These are phyloP conservation scores for Chloroidium sp. DNA, from an alignment of 163 green algal species.

Conservation along the genomic window DNA sequence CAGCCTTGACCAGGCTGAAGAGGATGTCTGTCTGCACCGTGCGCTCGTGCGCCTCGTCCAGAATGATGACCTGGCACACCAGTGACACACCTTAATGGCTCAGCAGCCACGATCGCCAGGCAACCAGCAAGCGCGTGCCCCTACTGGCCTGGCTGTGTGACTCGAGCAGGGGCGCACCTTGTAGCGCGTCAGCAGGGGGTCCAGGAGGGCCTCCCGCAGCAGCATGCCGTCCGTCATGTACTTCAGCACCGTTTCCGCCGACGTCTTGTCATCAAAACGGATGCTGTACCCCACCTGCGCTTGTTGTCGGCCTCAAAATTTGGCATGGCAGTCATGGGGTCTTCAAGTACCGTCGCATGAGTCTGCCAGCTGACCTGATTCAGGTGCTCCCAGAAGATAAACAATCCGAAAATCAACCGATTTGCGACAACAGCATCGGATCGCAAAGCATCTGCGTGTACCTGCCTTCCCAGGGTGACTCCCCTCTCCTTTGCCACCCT, in stretches of 20 bases:
- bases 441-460: conserved; percentile 12
- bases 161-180: conserved; percentile 1
- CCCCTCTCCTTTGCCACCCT: conserved; percentile 80
- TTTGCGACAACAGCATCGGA: neutral
- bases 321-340: neutral
- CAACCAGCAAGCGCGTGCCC: too few species aligned
- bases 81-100: neutral
- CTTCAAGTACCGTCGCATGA: too few species aligned
- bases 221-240: conserved; percentile 73
- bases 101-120: too few species aligned
- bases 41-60: conserved; percentile 91
- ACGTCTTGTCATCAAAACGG: conserved; percentile 77
- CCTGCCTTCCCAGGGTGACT: conserved; percentile 50
- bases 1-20: conserved; percentile 75
- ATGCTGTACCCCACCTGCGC: conserved; percentile 75
- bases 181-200: conserved; percentile 25
- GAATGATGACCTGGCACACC: conserved; percentile 54
- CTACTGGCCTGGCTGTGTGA: too few species aligned
- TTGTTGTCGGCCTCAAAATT: neutral
- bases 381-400: too few species aligned
- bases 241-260: conserved; percentile 46
- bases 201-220: conserved; percentile 52
- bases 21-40: conserved; percentile 85
- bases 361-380: too few species aligned
- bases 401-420: neutral